Percentiles rank a stretch among this genome's conserved stretches.
These are phyloP conservation scores for Yamadazyma philogaea DNA, from an alignment of 805 yeast genomes.

Conservation along the genomic window DNA sequence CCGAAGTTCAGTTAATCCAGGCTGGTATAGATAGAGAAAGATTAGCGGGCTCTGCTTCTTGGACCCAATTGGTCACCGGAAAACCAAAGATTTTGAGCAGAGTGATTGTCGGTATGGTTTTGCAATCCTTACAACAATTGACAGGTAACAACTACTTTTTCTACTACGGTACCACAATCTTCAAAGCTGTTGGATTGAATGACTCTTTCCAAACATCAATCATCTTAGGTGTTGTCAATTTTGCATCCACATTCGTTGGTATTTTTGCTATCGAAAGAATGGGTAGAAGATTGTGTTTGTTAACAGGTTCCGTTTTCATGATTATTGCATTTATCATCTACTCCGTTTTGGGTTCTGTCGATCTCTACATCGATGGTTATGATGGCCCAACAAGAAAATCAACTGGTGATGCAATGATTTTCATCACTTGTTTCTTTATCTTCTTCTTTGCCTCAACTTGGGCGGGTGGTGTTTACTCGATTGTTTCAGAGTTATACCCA, in stretches of 20 bases:
- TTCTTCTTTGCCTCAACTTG: constrained; percentile 71
- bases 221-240: constrained; percentile 53
- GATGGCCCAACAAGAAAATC: constrained; percentile 40
- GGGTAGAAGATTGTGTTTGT: constrained; percentile 49
- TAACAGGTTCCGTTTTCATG: constrained; percentile 48
- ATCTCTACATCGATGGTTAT: constrained; percentile 39
- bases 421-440: constrained; percentile 61
- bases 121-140: constrained; percentile 59
- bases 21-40: constrained; percentile 62
- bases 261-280: constrained; percentile 47
- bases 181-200: constrained; percentile 47
- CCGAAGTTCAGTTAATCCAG: constrained; percentile 52
- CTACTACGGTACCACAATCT: constrained; percentile 59
- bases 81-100: constrained; percentile 58
- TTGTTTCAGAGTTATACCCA: constrained; percentile 68
- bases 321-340: constrained; percentile 55
- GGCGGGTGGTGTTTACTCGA: constrained; percentile 69
- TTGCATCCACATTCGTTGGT: constrained; percentile 53
- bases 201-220: constrained; percentile 59
- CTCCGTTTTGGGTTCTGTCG: constrained; percentile 57
- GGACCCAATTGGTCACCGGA: constrained; percentile 63
- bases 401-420: constrained; percentile 62
- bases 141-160: constrained; percentile 64
- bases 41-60: constrained; percentile 61
- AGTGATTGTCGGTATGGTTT: constrained; percentile 53